Evolutionary conservation across 1,284 basidiomycete species (phyloP), one percentile per base, ranked within the genome.

Genomic region (Trichosporon coremiiforme): DNA sequence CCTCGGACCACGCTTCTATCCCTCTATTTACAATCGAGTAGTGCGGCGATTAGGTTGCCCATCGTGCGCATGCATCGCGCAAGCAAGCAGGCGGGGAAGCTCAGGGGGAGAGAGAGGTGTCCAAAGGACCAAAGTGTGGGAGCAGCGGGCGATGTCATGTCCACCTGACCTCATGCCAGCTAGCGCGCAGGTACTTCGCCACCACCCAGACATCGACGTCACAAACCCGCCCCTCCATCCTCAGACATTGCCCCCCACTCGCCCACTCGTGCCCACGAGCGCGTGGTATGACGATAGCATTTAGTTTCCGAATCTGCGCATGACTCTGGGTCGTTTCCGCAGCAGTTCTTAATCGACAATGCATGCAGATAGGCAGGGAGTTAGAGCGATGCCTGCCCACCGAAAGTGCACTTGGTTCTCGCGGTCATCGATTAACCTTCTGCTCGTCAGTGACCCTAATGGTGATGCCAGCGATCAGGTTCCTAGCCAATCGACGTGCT

Each of bases 121-220:
- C 20, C 9, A 53, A 25, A 53, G 50, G 50, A 45, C 22, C 20
- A 53, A 60, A 35, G 57, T 33, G 29, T 33, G 57, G 57, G 57
- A 62, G 29, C 57, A 33, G 57, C 9, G 13, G 57, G 57, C 57
- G 57, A 62, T 62, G 57, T 62, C 57, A 62, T 62, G 57, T 62
- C 57, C 57, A 62, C 15, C 57, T 62, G 57, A 62, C 57, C 57
- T 62, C 57, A 62, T 62, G 31, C 57, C 15, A 22, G 20, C 57
- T 62, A 62, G 29, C 31, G 55, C 55, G 57, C 55, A 62, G 57
- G 29, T 31, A 62, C 57, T n/a, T 33, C 36, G 31, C 57, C 57
- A 62, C 29, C 55, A 29, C 4, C 15, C 3, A 31, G 57, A 38
- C 57, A 20, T 33, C 57, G 57, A 62, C 57, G 57, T 62, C 57